Percentiles rank a stretch among this genome's conserved stretches.
Conservation (phyloP, 768 basidiomycete species). For the Saitozyma podzolica region DNA sequence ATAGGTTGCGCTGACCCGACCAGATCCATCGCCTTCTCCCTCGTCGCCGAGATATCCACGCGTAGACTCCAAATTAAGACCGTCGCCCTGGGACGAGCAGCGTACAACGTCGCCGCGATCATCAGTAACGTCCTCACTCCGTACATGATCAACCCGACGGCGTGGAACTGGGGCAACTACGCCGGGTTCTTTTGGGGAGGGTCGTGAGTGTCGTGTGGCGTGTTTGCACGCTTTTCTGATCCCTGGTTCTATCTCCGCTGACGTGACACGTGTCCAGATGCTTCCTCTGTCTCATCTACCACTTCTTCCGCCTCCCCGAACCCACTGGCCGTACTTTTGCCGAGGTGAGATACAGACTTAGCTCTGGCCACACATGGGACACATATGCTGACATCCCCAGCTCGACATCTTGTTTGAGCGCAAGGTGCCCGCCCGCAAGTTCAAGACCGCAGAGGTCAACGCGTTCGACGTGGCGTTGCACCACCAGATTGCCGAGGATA, state of each 20-base stretch:
- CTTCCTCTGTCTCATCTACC: conserved; percentile 38
- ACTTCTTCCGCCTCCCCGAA: conserved; percentile 44
- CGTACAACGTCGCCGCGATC: conserved; percentile 38
- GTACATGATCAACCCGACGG: conserved; percentile 47
- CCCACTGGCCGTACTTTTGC: conserved; percentile 43
- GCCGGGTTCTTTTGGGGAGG: conserved; percentile 42
- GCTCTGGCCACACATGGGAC: too few relatives aligned
- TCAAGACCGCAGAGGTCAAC: conserved; percentile 3
- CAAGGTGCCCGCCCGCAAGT: conserved; percentile 4
- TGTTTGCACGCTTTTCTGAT: neutral
- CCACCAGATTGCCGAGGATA: neutral
- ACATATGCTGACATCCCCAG: neutral
- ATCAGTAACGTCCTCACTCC: conserved; percentile 37
- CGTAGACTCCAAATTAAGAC: conserved; percentile 53
- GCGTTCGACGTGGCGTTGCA: neutral
- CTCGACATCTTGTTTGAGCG: conserved; percentile 11
- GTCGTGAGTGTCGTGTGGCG: neutral
- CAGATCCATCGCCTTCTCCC: conserved; percentile 35
- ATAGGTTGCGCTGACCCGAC: neutral
- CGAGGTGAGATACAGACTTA: conserved; percentile 28
- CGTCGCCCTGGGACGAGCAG: conserved; percentile 30
- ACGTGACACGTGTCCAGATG: conserved; percentile 9
- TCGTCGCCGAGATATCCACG: conserved; percentile 51
- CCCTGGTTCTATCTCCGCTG: neutral
- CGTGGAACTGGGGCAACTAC: conserved; percentile 38